These are phyloP conservation scores for Tylopilus balloui DNA, from an alignment of 768 basidiomycete species.

Conservation along the genomic window DNA sequence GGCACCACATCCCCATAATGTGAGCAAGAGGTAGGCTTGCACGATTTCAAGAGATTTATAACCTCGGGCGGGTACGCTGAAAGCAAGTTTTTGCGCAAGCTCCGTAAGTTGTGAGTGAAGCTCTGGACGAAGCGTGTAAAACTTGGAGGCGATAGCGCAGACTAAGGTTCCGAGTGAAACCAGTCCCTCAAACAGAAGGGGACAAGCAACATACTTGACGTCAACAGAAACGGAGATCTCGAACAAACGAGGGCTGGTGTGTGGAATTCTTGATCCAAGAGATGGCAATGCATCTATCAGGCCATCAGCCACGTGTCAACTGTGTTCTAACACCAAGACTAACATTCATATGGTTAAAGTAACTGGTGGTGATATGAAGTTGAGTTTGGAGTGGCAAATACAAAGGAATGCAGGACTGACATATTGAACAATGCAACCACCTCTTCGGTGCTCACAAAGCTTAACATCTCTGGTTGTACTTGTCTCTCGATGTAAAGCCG, in stretches of 20 bases:
- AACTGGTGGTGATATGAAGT: conserved; percentile 39
- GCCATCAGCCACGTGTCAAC: conserved; percentile 6
- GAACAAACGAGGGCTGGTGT: conserved; percentile 92
- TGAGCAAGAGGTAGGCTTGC: conserved; percentile 88
- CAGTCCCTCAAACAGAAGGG: not conserved
- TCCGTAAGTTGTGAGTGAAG: conserved; percentile 76
- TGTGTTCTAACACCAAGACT: conserved; percentile 27
- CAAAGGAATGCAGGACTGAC: conserved; percentile 41
- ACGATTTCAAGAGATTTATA: conserved; percentile 95
- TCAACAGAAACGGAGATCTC: conserved; percentile 90
- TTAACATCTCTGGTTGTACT: conserved; percentile 91
- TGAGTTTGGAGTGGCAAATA: conserved; percentile 2
- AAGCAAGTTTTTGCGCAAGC: conserved; percentile 83
- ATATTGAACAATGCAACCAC: conserved; percentile 90
- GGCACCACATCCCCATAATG: conserved; percentile 89
- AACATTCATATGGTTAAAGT: conserved; percentile 73
- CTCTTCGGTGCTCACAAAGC: conserved; percentile 81
- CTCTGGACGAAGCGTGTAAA: conserved; percentile 77
- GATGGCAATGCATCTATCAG: conserved; percentile 65
- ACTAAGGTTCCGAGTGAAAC: conserved; percentile 44
- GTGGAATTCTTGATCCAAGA: conserved; percentile 86
- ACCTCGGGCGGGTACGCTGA: conserved; percentile 77
- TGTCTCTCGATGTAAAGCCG: conserved; percentile 84
- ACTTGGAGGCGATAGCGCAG: conserved; percentile 91
- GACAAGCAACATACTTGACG: conserved; percentile 62